Evolutionary conservation across 805 yeast genomes (phyloP).

Genomic region (Kazachstania bromeliacearum): DNA sequence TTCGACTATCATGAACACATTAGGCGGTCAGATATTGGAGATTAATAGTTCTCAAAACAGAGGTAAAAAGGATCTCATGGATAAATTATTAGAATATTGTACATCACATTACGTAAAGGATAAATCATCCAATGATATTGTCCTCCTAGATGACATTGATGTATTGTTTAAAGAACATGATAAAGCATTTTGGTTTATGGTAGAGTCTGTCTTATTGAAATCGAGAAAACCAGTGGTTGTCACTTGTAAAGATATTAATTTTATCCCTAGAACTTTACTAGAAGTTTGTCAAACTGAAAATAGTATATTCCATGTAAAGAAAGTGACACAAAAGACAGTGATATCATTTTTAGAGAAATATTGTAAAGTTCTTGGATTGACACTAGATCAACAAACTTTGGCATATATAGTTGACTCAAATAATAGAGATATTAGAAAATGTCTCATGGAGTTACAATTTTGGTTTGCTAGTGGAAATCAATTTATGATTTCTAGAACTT

Average conservation of each 20-base stretch:
- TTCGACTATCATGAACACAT: constrained; percentile 52
- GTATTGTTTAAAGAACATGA: constrained; percentile 66
- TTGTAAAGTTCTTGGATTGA: constrained; percentile 24
- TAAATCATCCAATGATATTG: constrained; percentile 44
- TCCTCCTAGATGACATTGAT: constrained; percentile 82
- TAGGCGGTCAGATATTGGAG: constrained; percentile 70
- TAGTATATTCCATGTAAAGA: constrained; percentile 30
- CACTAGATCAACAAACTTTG: constrained; percentile 28
- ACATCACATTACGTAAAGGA: constrained; percentile 73
- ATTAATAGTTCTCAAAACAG: constrained; percentile 67
- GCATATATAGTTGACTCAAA: constrained; percentile 20
- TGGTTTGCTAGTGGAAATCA: constrained; percentile 6
- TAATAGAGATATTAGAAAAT: constrained; percentile 38
- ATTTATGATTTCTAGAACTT: neutral
- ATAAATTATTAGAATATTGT: constrained; percentile 63
- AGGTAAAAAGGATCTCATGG: constrained; percentile 58
- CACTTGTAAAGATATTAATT: constrained; percentile 45
- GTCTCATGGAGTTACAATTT: constrained; percentile 38
- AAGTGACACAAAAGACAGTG: constrained; percentile 16
- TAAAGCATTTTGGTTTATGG: constrained; percentile 67
- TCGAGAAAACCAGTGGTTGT: constrained; percentile 63
- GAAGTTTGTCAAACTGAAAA: constrained; percentile 38
- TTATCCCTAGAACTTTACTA: constrained; percentile 40
- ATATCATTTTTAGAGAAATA: constrained; percentile 31
- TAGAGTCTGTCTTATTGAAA: constrained; percentile 49